Percentiles rank a stretch among this genome's conserved stretches.
Evolutionary conservation across 2,329 filamentous ascomycete genomes (phyloP).

Genomic region (Rutstroemia sp.): DNA sequence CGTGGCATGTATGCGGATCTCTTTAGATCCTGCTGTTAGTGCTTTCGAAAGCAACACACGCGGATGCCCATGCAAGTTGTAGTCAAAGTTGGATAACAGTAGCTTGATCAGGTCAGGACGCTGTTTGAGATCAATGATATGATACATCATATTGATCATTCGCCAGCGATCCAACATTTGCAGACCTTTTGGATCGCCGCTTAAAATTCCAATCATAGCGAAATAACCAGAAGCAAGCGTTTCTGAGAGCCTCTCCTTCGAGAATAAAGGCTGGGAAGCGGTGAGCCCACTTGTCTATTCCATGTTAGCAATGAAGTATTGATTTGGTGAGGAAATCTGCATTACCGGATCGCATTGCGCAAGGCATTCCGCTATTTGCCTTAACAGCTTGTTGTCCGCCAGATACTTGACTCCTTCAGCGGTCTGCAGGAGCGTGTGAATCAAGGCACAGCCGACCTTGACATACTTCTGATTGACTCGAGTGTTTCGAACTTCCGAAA

Average conservation of each 20-base stretch:
- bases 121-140: constrained; percentile 86
- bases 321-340: constrained; percentile 16
- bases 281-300: constrained; percentile 61
- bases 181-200: constrained; percentile 72
- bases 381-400: constrained; percentile 82
- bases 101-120: constrained; percentile 87
- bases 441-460: constrained; percentile 77
- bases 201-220: constrained; percentile 81
- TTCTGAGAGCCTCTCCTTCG: constrained; percentile 72
- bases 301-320: constrained; percentile 14
- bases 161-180: constrained; percentile 92
- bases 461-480: constrained; percentile 93
- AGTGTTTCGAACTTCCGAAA: constrained; percentile 83
- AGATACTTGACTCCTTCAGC: constrained; percentile 79
- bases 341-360: constrained; percentile 85
- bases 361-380: constrained; percentile 91
- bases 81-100: constrained; percentile 86
- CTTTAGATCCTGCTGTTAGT: constrained; percentile 82
- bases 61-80: constrained; percentile 79
- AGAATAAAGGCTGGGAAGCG: constrained; percentile 83
- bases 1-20: constrained; percentile 85
- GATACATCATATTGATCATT: constrained; percentile 99
- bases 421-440: constrained; percentile 80
- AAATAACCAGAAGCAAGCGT: constrained; percentile 93
- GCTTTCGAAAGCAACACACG: constrained; percentile 90